Percentiles rank a stretch among this genome's conserved stretches.
Evolutionary conservation across 1,139 yeast species (phyloP).

Genomic region (Hemisphaericaspora lyxosophila): DNA sequence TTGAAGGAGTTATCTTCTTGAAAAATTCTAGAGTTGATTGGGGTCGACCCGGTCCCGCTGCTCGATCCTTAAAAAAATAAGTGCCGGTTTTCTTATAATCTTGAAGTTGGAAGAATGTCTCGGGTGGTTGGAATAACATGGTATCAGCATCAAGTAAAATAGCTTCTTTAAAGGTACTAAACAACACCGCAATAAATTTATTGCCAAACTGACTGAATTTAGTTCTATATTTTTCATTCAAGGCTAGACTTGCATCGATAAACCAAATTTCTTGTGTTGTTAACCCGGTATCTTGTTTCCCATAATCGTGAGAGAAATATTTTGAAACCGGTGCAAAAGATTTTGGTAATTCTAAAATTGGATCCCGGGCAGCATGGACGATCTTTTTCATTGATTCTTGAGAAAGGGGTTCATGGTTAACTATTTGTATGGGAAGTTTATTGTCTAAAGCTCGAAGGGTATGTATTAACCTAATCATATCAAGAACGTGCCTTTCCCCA

Average conservation of each 20-base stretch:
- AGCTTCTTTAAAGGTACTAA: slow-evolving; percentile 32
- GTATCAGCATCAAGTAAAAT: slow-evolving; percentile 35
- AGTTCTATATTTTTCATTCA: slow-evolving; percentile 22
- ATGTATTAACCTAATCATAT: slow-evolving; percentile 28
- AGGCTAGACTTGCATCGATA: slow-evolving; percentile 27
- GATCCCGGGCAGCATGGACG: slow-evolving; percentile 24
- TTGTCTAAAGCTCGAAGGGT: slow-evolving; percentile 34
- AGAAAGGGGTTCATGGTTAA: slow-evolving; percentile 25
- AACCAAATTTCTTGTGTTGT: slow-evolving; percentile 36
- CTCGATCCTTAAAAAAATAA: slow-evolving; percentile 29
- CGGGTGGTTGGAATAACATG: slow-evolving; percentile 27
- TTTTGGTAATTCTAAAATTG: slow-evolving; percentile 25
- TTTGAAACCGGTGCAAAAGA: slow-evolving; percentile 21
- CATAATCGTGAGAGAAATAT: slow-evolving; percentile 24
- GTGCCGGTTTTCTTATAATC: slow-evolving; percentile 28
- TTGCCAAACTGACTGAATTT: slow-evolving; percentile 28
- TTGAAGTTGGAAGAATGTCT: slow-evolving; percentile 26
- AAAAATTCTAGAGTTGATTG: slow-evolving; percentile 24
- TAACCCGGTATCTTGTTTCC: slow-evolving; percentile 21
- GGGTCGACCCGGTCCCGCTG: slow-evolving; percentile 31
- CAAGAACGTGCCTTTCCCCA: slow-evolving; percentile 29
- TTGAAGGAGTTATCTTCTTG: slow-evolving; percentile 27
- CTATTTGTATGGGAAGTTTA: slow-evolving; percentile 36
- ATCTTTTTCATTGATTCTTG: slow-evolving; percentile 23
- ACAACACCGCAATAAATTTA: slow-evolving; percentile 30